A percentile compares a stretch with the other conserved stretches of the same genome.
phyloP scores from a whole-genome alignment of 1,284 basidiomycete species.

The Boletus semigastroideus region DNA sequence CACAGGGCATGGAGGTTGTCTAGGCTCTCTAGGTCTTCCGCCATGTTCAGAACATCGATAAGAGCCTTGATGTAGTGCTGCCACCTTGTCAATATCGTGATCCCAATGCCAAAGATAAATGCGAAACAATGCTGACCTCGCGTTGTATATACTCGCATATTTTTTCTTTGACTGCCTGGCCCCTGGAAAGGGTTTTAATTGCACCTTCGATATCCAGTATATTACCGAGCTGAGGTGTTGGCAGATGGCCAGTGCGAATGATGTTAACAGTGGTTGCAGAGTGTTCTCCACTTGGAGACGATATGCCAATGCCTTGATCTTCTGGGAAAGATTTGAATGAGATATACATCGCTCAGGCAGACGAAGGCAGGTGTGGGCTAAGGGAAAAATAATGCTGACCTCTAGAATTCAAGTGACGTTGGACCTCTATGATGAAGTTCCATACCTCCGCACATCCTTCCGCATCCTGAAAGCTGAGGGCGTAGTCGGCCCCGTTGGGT shows the following conservation, averaged over 20 bases:
- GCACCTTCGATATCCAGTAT: conserved; percentile 76
- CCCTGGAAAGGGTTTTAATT: conserved; percentile 68
- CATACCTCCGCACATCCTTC: conserved; percentile 97
- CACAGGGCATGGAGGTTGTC: conserved; percentile 89
- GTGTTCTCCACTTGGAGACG: conserved; percentile 60
- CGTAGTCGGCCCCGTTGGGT: conserved; percentile 91
- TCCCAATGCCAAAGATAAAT: not conserved
- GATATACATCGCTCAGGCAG: conserved; percentile 16
- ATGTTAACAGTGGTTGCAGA: conserved; percentile 62
- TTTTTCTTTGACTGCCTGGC: conserved; percentile 69
- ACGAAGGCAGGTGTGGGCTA: conserved; percentile 6
- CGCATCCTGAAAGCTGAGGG: conserved; percentile 95
- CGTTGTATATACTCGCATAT: conserved; percentile 81
- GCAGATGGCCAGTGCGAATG: conserved; percentile 69
- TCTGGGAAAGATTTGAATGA: conserved; percentile 35
- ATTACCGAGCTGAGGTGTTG: conserved; percentile 66
- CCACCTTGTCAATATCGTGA: conserved; percentile 13
- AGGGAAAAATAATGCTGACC: conserved; percentile 42
- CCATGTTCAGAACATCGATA: conserved; percentile 80
- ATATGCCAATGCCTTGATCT: conserved; percentile 47
- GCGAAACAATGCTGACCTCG: conserved; percentile 49
- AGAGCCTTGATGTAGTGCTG: conserved; percentile 89
- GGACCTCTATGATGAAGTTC: conserved; percentile 97
- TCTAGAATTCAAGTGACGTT: conserved; percentile 71
- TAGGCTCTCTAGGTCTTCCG: conserved; percentile 91